phyloP scores from a whole-genome alignment of 768 basidiomycete genomes.

The Hericium coralloides region DNA sequence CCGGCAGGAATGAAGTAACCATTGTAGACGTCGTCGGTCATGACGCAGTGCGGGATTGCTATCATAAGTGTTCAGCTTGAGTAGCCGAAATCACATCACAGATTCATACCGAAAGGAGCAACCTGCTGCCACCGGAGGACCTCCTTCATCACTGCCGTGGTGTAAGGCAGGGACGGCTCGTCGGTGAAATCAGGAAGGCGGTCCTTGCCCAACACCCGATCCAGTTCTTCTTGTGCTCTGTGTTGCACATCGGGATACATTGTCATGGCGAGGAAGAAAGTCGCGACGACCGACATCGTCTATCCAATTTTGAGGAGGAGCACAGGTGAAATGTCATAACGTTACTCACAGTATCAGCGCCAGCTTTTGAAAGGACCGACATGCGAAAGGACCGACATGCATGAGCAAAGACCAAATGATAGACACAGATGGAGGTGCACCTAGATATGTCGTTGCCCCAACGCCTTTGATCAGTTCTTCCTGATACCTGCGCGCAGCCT shows the following conservation, averaged over 20 bases:
- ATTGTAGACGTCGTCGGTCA: conserved; percentile 16
- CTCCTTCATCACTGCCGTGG: conserved; percentile 16
- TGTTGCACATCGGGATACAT: conserved; percentile 14
- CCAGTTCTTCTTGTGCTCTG: conserved; percentile 20
- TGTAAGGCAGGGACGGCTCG: conserved; percentile 14
- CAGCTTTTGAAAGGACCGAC: conserved; percentile 2
- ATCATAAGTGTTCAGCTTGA: background rate
- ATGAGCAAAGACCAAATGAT: background rate
- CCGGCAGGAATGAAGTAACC: conserved; percentile 19
- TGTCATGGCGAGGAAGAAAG: conserved; percentile 18
- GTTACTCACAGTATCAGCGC: conserved; percentile 13
- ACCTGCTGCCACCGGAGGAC: conserved; percentile 18
- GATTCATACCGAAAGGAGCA: conserved; percentile 12
- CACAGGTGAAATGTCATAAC: background rate
- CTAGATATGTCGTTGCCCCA: background rate
- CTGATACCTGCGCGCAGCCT: conserved; percentile 9
- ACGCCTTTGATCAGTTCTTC: conserved; percentile 14
- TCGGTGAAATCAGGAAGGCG: conserved; percentile 20
- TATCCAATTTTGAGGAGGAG: background rate
- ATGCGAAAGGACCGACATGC: background rate
- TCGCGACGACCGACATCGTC: conserved; percentile 12
- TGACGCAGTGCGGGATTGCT: conserved; percentile 16
- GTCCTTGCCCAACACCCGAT: conserved; percentile 16
- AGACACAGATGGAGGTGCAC: background rate
- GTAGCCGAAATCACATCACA: background rate